Percentiles rank a stretch among this genome's conserved stretches.
These are phyloP conservation scores for Trichoderma oligosporum DNA, from an alignment of 2,329 filamentous ascomycete species.

Conservation along the genomic window DNA sequence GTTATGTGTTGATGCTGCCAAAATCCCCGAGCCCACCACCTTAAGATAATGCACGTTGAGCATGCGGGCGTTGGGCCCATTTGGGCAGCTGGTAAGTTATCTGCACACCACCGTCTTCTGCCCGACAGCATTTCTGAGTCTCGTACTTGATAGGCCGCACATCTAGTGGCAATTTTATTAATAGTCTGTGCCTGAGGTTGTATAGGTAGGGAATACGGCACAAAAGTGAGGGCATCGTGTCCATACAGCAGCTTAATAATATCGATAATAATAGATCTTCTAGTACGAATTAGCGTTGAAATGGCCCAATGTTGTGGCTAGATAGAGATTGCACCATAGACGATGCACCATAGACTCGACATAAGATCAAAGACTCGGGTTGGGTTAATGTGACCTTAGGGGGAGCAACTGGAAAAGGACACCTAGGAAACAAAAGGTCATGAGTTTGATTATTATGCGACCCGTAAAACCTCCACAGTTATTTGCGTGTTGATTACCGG, in stretches of 20 bases:
- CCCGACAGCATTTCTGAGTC: neutral
- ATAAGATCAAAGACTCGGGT: neutral
- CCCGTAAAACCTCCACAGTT: neutral
- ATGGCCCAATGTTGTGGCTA: neutral
- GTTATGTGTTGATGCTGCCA: constrained; percentile 9
- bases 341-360: neutral
- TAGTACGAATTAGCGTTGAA: neutral
- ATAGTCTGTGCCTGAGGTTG: neutral
- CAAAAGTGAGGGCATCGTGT: neutral
- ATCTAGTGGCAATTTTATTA: constrained; percentile 1
- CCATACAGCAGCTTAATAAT: neutral
- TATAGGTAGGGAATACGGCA: neutral
- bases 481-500: neutral
- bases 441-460: neutral
- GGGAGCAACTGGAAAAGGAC: neutral
- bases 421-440: neutral
- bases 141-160: neutral
- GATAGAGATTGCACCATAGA: neutral
- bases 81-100: constrained; percentile 16
- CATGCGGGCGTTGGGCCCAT: constrained; percentile 3
- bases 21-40: neutral
- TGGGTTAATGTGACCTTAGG: neutral
- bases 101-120: neutral
- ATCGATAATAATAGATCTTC: neutral
- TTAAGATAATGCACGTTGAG: constrained; percentile 13